Evolutionary conservation across 139 green algal genomes (phyloP).

Genomic region (Raphidocelis subcapitata): DNA sequence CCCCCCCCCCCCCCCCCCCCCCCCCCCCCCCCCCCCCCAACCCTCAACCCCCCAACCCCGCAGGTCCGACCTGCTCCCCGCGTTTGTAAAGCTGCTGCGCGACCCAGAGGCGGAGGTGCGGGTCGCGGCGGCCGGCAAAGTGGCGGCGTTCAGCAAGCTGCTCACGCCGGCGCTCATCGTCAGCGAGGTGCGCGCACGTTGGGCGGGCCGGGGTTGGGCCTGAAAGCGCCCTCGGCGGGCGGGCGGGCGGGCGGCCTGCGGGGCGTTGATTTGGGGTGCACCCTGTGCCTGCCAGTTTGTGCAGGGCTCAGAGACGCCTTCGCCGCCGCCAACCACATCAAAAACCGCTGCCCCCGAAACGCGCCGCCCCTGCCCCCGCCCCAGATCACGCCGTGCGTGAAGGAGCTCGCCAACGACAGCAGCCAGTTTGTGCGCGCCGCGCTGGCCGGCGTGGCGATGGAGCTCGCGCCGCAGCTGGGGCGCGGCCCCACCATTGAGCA

Average conservation of each 20-base stretch:
- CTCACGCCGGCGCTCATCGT: conserved; percentile 37
- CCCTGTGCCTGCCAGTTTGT: background rate
- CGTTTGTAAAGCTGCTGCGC: conserved; percentile 78
- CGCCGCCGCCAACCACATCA: background rate
- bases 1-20: too few relatives aligned
- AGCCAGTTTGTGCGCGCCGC: conserved; percentile 93
- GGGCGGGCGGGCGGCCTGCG: too few relatives aligned
- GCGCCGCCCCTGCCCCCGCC: background rate
- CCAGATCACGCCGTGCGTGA: conserved; percentile 81
- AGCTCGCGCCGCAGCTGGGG: conserved; percentile 87
- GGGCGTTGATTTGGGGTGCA: too few relatives aligned
- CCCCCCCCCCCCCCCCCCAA: too few relatives aligned
- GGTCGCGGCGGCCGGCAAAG: conserved; percentile 80
- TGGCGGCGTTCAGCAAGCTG: conserved; percentile 71
- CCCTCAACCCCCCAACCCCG: too few relatives aligned
- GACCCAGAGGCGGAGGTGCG: conserved; percentile 80
- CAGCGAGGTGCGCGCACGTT: background rate
- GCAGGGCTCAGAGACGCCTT: background rate
- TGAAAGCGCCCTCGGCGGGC: too few relatives aligned
- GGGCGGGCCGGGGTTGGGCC: too few relatives aligned
- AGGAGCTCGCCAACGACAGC: conserved; percentile 78
- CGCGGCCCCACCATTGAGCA: conserved; percentile 86
- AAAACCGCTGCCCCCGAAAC: too few relatives aligned
- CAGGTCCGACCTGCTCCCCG: conserved; percentile 80
- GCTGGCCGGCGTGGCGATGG: conserved; percentile 93